A percentile compares a stretch with the other conserved stretches of the same genome.
Evolutionary conservation across 2,329 filamentous ascomycete species (phyloP).

Genomic region (Fusarium beomiforme): DNA sequence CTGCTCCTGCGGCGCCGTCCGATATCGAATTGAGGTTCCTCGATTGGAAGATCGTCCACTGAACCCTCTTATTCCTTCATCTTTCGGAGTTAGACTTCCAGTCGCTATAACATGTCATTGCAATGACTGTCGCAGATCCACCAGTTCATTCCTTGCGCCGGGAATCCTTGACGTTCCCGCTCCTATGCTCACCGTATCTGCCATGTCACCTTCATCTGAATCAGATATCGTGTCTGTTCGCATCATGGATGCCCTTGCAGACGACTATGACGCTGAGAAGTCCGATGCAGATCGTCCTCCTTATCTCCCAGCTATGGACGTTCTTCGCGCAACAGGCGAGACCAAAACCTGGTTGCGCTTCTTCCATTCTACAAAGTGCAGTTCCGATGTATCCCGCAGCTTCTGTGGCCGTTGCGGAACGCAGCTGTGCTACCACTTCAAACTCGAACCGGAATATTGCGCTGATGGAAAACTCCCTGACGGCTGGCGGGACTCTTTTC

Average conservation of each 20-base stretch:
- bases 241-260: not conserved
- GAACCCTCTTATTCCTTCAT: not conserved
- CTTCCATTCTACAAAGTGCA: slow-evolving; percentile 31
- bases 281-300: not conserved
- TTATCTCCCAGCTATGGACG: not conserved
- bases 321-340: not conserved
- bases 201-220: not conserved
- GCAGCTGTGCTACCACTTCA: slow-evolving; percentile 32
- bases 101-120: not conserved
- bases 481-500: slow-evolving; percentile 27
- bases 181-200: not conserved
- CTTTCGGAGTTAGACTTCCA: not conserved
- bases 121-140: not conserved
- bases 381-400: slow-evolving; percentile 32
- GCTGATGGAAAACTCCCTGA: slow-evolving; percentile 27
- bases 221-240: rapidly evolving
- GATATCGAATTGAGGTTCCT: not conserved
- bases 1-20: not conserved
- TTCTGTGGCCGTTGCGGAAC: slow-evolving; percentile 44
- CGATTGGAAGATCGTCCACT: not conserved
- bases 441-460: slow-evolving; percentile 19
- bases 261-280: not conserved
- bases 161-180: rapidly evolving
- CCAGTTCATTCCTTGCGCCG: not conserved
- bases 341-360: not conserved